Percentiles rank a stretch among this genome's conserved stretches.
phyloP scores from a whole-genome alignment of 2,329 filamentous ascomycete genomes.

The Sclerotinia spermophila region DNA sequence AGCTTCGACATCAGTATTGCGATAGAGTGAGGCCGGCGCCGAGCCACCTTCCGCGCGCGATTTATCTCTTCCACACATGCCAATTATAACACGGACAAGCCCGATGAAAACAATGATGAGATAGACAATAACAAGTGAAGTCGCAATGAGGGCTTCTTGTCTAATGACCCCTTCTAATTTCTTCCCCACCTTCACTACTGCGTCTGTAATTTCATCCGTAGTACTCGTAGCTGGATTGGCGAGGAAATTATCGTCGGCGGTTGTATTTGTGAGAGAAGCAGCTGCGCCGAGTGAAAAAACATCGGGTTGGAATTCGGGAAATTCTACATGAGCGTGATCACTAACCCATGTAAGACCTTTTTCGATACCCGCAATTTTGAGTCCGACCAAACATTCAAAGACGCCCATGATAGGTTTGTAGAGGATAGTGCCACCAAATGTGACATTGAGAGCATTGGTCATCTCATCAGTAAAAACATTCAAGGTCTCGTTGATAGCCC shows the following conservation, averaged over 20 bases:
- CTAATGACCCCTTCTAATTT: constrained; percentile 66
- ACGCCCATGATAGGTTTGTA: constrained; percentile 75
- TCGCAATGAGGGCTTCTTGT: constrained; percentile 76
- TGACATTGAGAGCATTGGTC: constrained; percentile 65
- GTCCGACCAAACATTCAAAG: constrained; percentile 78
- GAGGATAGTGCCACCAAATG: constrained; percentile 79
- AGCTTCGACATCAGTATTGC: not conserved
- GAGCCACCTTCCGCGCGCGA: constrained; percentile 57
- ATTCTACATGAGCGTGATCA: constrained; percentile 76
- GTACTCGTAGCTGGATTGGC: constrained; percentile 70
- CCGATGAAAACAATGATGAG: constrained; percentile 73
- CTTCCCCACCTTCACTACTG: constrained; percentile 65
- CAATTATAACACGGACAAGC: constrained; percentile 59
- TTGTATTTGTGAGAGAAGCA: constrained; percentile 54
- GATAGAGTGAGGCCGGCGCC: not conserved
- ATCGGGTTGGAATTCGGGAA: constrained; percentile 74
- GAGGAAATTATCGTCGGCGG: constrained; percentile 66
- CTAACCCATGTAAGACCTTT: constrained; percentile 91
- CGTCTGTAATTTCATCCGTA: constrained; percentile 75
- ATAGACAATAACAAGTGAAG: constrained; percentile 71
- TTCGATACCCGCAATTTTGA: constrained; percentile 82
- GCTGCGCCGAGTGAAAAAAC: constrained; percentile 79
- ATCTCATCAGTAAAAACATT: constrained; percentile 79
- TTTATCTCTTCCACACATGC: constrained; percentile 58
- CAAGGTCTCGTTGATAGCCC: constrained; percentile 79